Percentiles rank a stretch among this genome's conserved stretches.
Conservation (phyloP, 352 stramenopile genomes). For the Thraustotheca clavata region DNA sequence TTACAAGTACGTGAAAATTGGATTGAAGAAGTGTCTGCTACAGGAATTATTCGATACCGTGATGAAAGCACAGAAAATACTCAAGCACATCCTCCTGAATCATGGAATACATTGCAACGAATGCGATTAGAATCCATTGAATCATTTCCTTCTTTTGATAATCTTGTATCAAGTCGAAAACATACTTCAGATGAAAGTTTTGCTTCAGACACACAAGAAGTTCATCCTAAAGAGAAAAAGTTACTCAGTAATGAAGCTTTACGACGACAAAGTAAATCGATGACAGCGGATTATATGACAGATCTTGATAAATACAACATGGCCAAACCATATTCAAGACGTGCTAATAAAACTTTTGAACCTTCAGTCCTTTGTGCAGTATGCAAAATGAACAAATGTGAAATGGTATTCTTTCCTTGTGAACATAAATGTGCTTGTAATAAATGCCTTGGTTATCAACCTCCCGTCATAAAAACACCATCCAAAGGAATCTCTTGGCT, state of each 20-base stretch:
- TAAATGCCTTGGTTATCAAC: constrained; percentile 34
- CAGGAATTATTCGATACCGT: background rate
- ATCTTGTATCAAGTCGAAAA: background rate
- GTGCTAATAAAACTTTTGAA: constrained; percentile 35
- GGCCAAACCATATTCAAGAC: constrained; percentile 44
- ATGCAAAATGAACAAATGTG: constrained; percentile 29
- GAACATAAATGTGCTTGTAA: constrained; percentile 62
- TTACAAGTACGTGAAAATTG: constrained; percentile 3
- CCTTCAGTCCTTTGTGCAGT: constrained; percentile 35
- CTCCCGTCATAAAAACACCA: constrained; percentile 29
- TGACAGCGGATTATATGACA: constrained; percentile 52
- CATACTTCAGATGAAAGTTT: background rate
- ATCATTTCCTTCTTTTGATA: background rate
- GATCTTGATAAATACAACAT: constrained; percentile 40
- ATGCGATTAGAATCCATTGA: background rate
- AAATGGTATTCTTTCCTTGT: constrained; percentile 49
- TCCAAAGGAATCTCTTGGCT: constrained; percentile 26
- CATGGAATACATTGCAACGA: background rate
- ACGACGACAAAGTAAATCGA: constrained; percentile 7
- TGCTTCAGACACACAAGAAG: background rate
- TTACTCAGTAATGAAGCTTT: background rate
- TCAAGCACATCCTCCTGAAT: constrained; percentile 5
- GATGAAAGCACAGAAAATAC: constrained; percentile 7
- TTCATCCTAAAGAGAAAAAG: background rate
- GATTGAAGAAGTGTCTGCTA: background rate